Percentiles rank a stretch among this genome's conserved stretches.
Evolutionary conservation across 208 protist species (phyloP).

Genomic region (Trypanosoma conorhini): DNA sequence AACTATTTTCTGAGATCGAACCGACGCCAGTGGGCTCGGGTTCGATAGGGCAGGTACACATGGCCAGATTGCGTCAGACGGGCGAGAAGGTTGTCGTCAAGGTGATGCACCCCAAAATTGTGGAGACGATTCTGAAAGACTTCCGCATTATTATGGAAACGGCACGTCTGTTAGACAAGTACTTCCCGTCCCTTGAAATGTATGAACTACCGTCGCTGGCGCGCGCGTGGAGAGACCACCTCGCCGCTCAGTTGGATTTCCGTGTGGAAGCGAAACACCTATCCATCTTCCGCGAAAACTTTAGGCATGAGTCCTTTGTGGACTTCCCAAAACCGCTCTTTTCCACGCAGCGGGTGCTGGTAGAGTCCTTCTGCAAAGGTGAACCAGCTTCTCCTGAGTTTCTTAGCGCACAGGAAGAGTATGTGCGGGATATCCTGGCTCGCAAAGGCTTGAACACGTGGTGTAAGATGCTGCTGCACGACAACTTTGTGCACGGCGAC

Average conservation of each 20-base stretch:
- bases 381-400: slow-evolving; percentile 81
- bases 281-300: slow-evolving; percentile 83
- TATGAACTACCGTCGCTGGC: slow-evolving; percentile 71
- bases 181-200: slow-evolving; percentile 38
- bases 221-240: slow-evolving; percentile 73
- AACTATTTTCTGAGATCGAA: slow-evolving; percentile 76
- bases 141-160: slow-evolving; percentile 73
- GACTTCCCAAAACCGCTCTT: slow-evolving; percentile 83
- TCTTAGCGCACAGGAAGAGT: slow-evolving; percentile 63
- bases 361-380: slow-evolving; percentile 89
- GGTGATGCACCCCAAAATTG: slow-evolving; percentile 89
- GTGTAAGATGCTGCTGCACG: slow-evolving; percentile 91
- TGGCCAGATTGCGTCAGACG: slow-evolving; percentile 65
- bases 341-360: slow-evolving; percentile 81
- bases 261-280: slow-evolving; percentile 89
- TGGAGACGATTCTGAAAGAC: slow-evolving; percentile 85
- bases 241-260: slow-evolving; percentile 91
- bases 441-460: slow-evolving; percentile 90
- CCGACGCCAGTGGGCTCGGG: slow-evolving; percentile 75
- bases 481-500: slow-evolving; percentile 93
- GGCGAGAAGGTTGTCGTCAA: slow-evolving; percentile 81
- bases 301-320: slow-evolving; percentile 69
- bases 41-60: slow-evolving; percentile 92
- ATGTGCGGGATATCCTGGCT: slow-evolving; percentile 81
- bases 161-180: slow-evolving; percentile 43